phyloP scores from a whole-genome alignment of 352 stramenopile species.

The Pythium plurisporium region DNA sequence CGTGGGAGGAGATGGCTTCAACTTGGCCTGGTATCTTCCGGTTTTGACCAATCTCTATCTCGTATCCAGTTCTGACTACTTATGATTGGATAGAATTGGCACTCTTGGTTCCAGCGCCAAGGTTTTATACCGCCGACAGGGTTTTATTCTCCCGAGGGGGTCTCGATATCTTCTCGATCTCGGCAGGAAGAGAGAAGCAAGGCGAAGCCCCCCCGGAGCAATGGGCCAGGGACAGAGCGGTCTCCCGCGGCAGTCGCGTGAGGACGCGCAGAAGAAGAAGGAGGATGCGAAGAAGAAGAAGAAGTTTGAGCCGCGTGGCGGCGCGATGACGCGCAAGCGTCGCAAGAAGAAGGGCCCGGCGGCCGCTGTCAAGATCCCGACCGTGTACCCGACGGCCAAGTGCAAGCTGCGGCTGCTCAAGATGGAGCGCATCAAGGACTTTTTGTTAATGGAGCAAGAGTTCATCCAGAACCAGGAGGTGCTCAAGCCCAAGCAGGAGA shows the following conservation, averaged over 20 bases:
- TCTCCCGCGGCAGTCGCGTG: constrained; percentile 69
- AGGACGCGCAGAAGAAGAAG: constrained; percentile 87
- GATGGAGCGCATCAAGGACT: constrained; percentile 99
- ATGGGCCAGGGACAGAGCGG: constrained; percentile 88
- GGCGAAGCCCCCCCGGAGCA: background rate
- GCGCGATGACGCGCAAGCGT: constrained; percentile 81
- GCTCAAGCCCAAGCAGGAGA: constrained; percentile 99
- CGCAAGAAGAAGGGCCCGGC: constrained; percentile 92
- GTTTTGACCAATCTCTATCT: constrained; percentile 8
- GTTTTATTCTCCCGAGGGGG: background rate
- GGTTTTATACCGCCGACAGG: background rate
- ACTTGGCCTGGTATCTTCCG: constrained; percentile 11
- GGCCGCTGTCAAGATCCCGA: constrained; percentile 84
- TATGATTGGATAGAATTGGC: constrained; percentile 9
- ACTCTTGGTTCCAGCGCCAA: background rate
- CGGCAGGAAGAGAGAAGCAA: background rate
- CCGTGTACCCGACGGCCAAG: constrained; percentile 96
- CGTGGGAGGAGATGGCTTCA: constrained; percentile 5
- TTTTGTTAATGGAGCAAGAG: constrained; percentile 99
- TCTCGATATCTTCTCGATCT: constrained; percentile 1
- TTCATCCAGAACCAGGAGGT: constrained; percentile 99
- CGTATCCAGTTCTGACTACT: background rate
- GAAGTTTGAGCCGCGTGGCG: constrained; percentile 89
- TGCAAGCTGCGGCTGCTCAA: constrained; percentile 99
- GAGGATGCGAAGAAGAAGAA: constrained; percentile 94